A percentile compares a stretch with the other conserved stretches of the same genome.
Evolutionary conservation across 2,329 filamentous ascomycete genomes (phyloP).

Genomic region (Diplocarpon rosae): DNA sequence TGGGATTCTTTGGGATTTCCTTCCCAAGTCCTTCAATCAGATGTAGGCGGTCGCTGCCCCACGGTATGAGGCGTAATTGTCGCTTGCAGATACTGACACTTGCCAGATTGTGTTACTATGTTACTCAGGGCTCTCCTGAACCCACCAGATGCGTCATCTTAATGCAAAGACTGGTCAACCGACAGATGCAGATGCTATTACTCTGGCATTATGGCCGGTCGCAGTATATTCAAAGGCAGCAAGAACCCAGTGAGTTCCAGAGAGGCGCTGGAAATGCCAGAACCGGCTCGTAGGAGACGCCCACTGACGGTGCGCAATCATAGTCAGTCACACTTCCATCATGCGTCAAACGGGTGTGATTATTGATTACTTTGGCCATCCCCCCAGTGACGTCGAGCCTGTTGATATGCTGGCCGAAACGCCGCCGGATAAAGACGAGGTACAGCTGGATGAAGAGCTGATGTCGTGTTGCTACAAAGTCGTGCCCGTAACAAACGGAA

Average conservation of each 20-base stretch:
- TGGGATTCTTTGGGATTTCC: neutral
- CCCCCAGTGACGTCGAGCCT: neutral
- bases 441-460: neutral
- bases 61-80: neutral
- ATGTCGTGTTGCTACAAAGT: neutral
- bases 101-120: neutral
- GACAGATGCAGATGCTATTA: neutral
- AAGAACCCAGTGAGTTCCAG: neutral
- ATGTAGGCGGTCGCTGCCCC: neutral
- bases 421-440: neutral
- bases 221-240: neutral
- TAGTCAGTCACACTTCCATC: neutral
- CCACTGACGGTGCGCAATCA: neutral
- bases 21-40: neutral
- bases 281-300: neutral
- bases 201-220: neutral
- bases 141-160: neutral
- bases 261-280: neutral
- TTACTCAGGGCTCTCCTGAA: neutral
- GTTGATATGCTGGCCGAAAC: neutral
- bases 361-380: neutral
- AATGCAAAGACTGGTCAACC: neutral
- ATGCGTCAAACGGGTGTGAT: neutral
- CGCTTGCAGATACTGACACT: neutral
- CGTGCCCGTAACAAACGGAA: neutral